phyloP scores from a whole-genome alignment of 768 basidiomycete genomes.

The Agaricus sinodeliciosus region DNA sequence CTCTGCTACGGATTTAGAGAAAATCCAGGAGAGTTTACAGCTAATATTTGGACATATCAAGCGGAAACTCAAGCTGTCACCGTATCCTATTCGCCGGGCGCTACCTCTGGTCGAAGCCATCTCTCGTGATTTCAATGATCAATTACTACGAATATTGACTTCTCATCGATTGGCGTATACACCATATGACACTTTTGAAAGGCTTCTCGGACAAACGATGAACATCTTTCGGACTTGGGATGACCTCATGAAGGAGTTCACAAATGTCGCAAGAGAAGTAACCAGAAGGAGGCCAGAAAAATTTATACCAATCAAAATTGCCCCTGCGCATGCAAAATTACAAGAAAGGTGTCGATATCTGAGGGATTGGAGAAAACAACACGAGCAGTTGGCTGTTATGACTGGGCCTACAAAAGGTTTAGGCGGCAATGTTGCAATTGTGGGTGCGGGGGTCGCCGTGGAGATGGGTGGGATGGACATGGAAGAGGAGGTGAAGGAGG shows the following conservation, averaged over 20 bases:
- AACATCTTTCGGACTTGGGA: slow-evolving; percentile 86
- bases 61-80: slow-evolving; percentile 91
- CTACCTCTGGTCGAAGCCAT: slow-evolving; percentile 97
- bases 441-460: slow-evolving; percentile 77
- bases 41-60: slow-evolving; percentile 92
- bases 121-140: slow-evolving; percentile 95
- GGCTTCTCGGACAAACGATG: slow-evolving; percentile 67
- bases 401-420: slow-evolving; percentile 90
- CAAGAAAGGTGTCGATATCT: slow-evolving; percentile 86
- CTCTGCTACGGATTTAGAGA: slow-evolving; percentile 92
- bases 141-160: slow-evolving; percentile 83
- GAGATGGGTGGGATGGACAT: slow-evolving; percentile 92
- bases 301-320: slow-evolving; percentile 96
- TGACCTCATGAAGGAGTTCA: slow-evolving; percentile 86
- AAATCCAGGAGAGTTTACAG: slow-evolving; percentile 83
- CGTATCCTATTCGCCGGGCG: slow-evolving; percentile 93
- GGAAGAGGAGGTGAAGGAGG: slow-evolving; percentile 96
- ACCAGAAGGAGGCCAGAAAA: slow-evolving; percentile 84
- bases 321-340: slow-evolving; percentile 83
- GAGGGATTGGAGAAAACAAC: slow-evolving; percentile 91
- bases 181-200: slow-evolving; percentile 92
- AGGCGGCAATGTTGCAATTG: slow-evolving; percentile 80
- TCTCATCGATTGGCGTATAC: slow-evolving; percentile 90
- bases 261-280: slow-evolving; percentile 88
- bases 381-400: slow-evolving; percentile 96